A percentile compares a stretch with the other conserved stretches of the same genome.
Evolutionary conservation across 1,284 basidiomycete species (phyloP).

Genomic region (Ganoderma lingzhi): DNA sequence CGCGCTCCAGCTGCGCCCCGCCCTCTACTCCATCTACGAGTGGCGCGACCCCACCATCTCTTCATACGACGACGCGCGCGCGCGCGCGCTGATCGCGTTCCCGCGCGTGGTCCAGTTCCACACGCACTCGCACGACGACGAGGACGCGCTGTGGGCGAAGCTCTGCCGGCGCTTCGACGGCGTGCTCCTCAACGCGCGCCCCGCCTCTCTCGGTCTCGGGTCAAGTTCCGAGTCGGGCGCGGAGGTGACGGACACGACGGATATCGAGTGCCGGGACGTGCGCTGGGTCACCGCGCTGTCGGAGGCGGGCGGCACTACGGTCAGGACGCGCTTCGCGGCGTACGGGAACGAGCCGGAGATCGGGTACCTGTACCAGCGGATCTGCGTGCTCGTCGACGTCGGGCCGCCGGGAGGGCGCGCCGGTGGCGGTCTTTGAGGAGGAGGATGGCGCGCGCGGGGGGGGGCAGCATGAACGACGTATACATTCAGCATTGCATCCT

Average conservation of each 20-base stretch:
- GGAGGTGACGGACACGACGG: background rate
- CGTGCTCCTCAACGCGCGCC: too few species aligned
- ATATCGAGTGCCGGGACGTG: slow-evolving; percentile 4
- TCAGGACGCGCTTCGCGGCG: slow-evolving; percentile 22
- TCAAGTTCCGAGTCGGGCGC: too few species aligned
- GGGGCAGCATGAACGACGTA: too few species aligned
- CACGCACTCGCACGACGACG: background rate
- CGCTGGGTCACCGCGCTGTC: slow-evolving; percentile 25
- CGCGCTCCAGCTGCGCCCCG: too few species aligned
- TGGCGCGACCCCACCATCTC: too few species aligned
- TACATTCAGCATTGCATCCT: too few species aligned
- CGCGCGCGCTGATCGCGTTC: too few species aligned
- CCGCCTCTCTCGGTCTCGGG: too few species aligned
- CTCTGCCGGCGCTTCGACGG: too few species aligned
- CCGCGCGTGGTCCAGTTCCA: too few species aligned
- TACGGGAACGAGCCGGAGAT: slow-evolving; percentile 29
- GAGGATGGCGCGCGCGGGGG: background rate
- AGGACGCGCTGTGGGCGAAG: background rate
- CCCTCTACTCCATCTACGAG: too few species aligned
- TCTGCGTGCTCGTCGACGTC: slow-evolving; percentile 24
- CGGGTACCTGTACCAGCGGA: slow-evolving; percentile 23
- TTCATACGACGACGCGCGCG: too few species aligned
- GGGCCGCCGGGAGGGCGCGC: slow-evolving; percentile 14
- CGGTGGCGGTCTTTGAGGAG: background rate
- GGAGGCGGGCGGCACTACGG: slow-evolving; percentile 4